Evolutionary conservation across 1,139 yeast genomes (phyloP), one percentile per base, ranked within the genome.

Genomic region (Wickerhamiella infanticola): DNA sequence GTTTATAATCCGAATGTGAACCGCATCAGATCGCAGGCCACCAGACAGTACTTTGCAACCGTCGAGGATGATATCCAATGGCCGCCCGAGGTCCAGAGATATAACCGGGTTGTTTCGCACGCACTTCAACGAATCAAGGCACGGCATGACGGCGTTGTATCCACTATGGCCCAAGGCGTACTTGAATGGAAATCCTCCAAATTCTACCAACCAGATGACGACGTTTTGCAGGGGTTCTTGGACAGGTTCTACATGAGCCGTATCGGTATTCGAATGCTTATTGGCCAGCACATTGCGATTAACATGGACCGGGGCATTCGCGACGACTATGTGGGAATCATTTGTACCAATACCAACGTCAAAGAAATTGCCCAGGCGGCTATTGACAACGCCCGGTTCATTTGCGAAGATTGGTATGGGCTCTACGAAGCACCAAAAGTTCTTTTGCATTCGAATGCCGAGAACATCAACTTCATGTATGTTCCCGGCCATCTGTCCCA

Each of bases 161-260:
- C 94, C 8, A 85, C 95, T 0, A 81, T 86, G 63, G 95, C 95
- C 1, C 88, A 83, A 56, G 95, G 95, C 23, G 94, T 85, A 7
- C 79, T 81, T 57, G 94, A 83, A 63, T 86, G 95, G 95, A 85
- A 85, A 59, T 54, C 56, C 37, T 50, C 60, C 24, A 46, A 44
- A 60, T 63, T 56, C 49, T 52, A 47, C 40, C 42, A 41, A 8
- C 46, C 51, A 4, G 71, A 67, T 52, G 71, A 67, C 52, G 72
- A 69, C 55, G 74, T 81, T 35, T 77, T 83, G 39, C 93, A 83
- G 60, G 72, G 76, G 25, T 83, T 83, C 56, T 66, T 83, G 52
- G 94, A 83, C 62, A 63, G 88, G 24, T 83, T 83, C 59, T 83
- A 83, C 63, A 77, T 83, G 84, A 78, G 85, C 40, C 69, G 94